These are phyloP conservation scores for Tulasnella sp. DNA, from an alignment of 768 basidiomycete species.

Conservation along the genomic window DNA sequence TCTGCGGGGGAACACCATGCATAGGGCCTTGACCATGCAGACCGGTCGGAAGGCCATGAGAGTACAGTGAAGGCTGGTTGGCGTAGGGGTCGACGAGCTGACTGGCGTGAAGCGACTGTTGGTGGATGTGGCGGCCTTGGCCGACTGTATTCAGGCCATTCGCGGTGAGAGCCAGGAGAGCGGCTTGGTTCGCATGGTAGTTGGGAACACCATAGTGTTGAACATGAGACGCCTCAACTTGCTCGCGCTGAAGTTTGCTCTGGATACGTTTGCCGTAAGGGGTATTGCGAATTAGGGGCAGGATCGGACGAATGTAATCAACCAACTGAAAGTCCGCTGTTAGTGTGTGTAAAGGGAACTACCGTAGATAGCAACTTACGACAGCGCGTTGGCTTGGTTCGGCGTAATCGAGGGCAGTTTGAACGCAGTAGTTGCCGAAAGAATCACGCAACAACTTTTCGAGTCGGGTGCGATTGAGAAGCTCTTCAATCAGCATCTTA, in stretches of 20 bases:
- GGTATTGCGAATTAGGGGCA: constrained; percentile 97
- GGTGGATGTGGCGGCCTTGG: constrained; percentile 14
- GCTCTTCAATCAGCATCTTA: constrained; percentile 90
- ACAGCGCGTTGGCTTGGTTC: constrained; percentile 84
- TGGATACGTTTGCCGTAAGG: constrained; percentile 99
- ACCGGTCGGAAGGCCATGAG: constrained; percentile 18
- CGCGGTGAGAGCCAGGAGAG: neutral
- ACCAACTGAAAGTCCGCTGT: constrained; percentile 53
- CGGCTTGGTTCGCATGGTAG: constrained; percentile 1
- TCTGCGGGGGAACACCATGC: neutral
- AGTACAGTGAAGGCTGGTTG: constrained; percentile 19
- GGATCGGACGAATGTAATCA: constrained; percentile 96
- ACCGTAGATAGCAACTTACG: constrained; percentile 41
- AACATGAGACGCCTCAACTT: constrained; percentile 50
- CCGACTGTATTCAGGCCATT: neutral
- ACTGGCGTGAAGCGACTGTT: constrained; percentile 25
- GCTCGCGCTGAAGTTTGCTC: constrained; percentile 95
- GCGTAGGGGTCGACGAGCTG: constrained; percentile 26
- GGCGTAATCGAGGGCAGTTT: constrained; percentile 96
- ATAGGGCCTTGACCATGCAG: constrained; percentile 3
- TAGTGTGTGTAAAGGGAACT: neutral
- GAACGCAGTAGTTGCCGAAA: constrained; percentile 94
- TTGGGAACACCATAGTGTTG: constrained; percentile 8
- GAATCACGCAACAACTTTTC: constrained; percentile 96
- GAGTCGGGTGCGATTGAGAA: constrained; percentile 87